Conservation (phyloP, 2,329 filamentous ascomycete genomes). For the Fusarium tanahbumbuense region DNA sequence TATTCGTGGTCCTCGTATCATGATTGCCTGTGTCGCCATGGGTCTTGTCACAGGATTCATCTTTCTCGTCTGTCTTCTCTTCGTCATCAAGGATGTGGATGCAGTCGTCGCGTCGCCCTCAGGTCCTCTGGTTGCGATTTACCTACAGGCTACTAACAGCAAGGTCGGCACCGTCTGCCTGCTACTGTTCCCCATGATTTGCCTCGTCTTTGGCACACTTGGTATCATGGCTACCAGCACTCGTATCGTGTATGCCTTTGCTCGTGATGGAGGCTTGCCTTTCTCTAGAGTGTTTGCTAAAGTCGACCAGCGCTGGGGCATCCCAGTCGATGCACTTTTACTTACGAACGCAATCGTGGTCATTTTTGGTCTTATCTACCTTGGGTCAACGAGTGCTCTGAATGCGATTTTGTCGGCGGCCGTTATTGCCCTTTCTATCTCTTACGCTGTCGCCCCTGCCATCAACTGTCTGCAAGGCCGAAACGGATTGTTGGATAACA, state of each 20-base stretch:
- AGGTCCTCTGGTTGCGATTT: slow-evolving; percentile 70
- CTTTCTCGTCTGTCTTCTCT: slow-evolving; percentile 72
- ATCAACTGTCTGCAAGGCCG: slow-evolving; percentile 71
- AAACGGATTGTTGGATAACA: slow-evolving; percentile 71
- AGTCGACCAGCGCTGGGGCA: slow-evolving; percentile 59
- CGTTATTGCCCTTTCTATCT: slow-evolving; percentile 77
- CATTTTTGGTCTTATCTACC: slow-evolving; percentile 76
- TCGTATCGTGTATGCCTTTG: slow-evolving; percentile 76
- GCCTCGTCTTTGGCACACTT: slow-evolving; percentile 71
- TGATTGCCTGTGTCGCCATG: slow-evolving; percentile 69
- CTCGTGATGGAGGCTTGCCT: slow-evolving; percentile 73
- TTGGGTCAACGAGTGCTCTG: slow-evolving; percentile 73
- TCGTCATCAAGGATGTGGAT: slow-evolving; percentile 63
- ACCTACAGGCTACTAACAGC: slow-evolving; percentile 71
- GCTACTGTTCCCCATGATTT: slow-evolving; percentile 73
- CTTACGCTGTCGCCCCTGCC: slow-evolving; percentile 78
- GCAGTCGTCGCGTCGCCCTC: slow-evolving; percentile 63
- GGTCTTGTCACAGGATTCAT: slow-evolving; percentile 71
- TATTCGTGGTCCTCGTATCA: slow-evolving; percentile 49
- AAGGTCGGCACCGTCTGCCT: slow-evolving; percentile 71
- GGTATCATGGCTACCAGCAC: slow-evolving; percentile 74
- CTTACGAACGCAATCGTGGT: slow-evolving; percentile 71
- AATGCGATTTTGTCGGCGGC: slow-evolving; percentile 78
- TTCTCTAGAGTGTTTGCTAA: not conserved
- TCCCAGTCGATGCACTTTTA: slow-evolving; percentile 74